phyloP scores from a whole-genome alignment of 108 stramenopile genomes.

The Epipyxis sp. region DNA sequence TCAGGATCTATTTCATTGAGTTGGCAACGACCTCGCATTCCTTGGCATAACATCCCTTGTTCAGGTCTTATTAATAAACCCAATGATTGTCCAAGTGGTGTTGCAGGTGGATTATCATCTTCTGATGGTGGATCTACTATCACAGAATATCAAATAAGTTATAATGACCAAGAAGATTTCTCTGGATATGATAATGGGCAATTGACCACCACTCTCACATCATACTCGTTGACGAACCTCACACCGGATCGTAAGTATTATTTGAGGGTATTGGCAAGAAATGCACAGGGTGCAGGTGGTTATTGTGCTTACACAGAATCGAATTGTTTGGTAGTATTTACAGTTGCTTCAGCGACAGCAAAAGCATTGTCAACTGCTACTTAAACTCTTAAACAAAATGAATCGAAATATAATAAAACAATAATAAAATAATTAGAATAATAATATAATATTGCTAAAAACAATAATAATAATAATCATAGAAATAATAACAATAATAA shows the following conservation, averaged over 20 bases:
- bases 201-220: conserved; percentile 25
- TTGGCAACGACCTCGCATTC: conserved; percentile 66
- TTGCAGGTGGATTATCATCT: conserved; percentile 57
- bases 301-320: conserved; percentile 6
- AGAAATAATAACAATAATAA: no score
- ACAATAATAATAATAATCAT: no score
- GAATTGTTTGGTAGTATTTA: neutral
- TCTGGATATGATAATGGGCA: conserved; percentile 44
- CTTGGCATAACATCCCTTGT: conserved; percentile 69
- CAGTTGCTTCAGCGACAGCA: neutral
- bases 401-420: no score
- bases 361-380: no score
- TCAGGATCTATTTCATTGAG: conserved; percentile 55
- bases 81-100: conserved; percentile 63
- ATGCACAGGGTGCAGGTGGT: conserved; percentile 52
- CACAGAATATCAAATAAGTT: conserved; percentile 67
- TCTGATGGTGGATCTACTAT: conserved; percentile 69
- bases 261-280: conserved; percentile 63
- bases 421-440: no score
- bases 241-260: conserved; percentile 55
- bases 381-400: no score
- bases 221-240: conserved; percentile 43
- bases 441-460: no score
- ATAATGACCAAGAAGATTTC: conserved; percentile 58
- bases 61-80: conserved; percentile 46